Evolutionary conservation across 1,284 basidiomycete genomes (phyloP), one percentile per base, ranked within the genome.

Genomic region (Pascua guehoae): DNA sequence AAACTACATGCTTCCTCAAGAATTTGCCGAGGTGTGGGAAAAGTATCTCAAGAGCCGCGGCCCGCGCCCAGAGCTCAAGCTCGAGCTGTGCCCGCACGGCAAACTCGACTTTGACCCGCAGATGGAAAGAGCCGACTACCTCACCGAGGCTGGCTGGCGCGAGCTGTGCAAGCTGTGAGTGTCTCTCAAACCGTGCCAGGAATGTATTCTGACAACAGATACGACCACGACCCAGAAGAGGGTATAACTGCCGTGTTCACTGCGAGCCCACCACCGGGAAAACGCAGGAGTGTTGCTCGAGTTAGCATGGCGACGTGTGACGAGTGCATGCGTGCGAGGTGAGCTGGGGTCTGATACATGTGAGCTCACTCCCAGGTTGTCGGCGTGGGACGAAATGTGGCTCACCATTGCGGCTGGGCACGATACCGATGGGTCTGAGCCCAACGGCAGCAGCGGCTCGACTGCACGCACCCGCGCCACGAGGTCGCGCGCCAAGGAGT

Each of bases 31-130:
- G 9, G 44, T 46, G n/a, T 72, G 69, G 69, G 24, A 57, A 3
- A 50, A 17, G 8, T 69, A 65, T 24, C 41, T 67, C 40, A 43
- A 14, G 14, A 18, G 46, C 4, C 47, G 44, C 0, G 48, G 49
- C 2, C 41, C 18, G 0, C 45, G 52, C 9, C 70, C 70, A 0
- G 42, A 43, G 2, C 47, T 63, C 14, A 46, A 65, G 0, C 53
- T 65, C 47, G 65, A 63, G 4, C 32, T 66, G 8, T 76, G 74
- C 39, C 51, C 57, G n/a, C 74, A 76, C 58, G 68, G 67, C 0
- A n/a, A 58, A 37, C 48, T 74, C 41, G 65, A 67, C 53, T 64
- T 67, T 39, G 72, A 76, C 60, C 70, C 67, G 14, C 56, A 58
- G 49, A 58, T 65, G 50, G 65, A 65, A 36, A 32, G 48, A 5